These are phyloP conservation scores for Antitrichia curtipendula DNA, from an alignment of 225 moss, liverwort and hornwort genomes.

Conservation along the genomic window DNA sequence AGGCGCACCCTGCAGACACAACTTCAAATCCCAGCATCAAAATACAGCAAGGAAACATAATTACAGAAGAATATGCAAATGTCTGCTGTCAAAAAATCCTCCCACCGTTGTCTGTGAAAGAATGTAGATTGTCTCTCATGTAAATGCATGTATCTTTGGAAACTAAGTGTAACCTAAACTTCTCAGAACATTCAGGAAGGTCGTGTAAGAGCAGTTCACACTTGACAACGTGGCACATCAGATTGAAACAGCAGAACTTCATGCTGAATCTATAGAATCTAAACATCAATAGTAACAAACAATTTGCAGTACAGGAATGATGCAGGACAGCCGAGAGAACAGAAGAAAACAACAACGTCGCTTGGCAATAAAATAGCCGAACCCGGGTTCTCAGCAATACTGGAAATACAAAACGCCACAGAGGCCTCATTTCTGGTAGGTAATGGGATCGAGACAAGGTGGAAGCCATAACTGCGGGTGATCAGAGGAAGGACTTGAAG, in stretches of 20 bases:
- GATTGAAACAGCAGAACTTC: not conserved
- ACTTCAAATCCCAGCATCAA: not conserved
- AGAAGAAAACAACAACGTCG: not conserved
- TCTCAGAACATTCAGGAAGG: not conserved
- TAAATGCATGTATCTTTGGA: not conserved
- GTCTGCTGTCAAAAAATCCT: not conserved
- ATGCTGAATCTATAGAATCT: not conserved
- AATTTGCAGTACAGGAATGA: not conserved
- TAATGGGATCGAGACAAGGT: not conserved
- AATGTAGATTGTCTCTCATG: not conserved
- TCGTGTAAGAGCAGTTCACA: not conserved
- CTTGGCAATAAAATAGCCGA: not conserved
- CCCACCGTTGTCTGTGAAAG: not conserved
- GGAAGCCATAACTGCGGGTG: not conserved
- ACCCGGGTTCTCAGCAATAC: no score
- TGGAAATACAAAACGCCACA: not conserved
- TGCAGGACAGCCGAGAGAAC: not conserved
- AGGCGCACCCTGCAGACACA: slow-evolving; percentile 63
- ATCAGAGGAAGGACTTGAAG: not conserved
- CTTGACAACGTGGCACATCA: not conserved
- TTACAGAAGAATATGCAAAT: not conserved
- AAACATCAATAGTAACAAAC: not conserved
- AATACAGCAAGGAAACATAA: not conserved
- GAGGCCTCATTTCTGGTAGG: not conserved
- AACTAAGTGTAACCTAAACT: not conserved